Evolutionary conservation across 2,329 filamentous ascomycete genomes (phyloP).

Genomic region (Pleomassaria siparia): DNA sequence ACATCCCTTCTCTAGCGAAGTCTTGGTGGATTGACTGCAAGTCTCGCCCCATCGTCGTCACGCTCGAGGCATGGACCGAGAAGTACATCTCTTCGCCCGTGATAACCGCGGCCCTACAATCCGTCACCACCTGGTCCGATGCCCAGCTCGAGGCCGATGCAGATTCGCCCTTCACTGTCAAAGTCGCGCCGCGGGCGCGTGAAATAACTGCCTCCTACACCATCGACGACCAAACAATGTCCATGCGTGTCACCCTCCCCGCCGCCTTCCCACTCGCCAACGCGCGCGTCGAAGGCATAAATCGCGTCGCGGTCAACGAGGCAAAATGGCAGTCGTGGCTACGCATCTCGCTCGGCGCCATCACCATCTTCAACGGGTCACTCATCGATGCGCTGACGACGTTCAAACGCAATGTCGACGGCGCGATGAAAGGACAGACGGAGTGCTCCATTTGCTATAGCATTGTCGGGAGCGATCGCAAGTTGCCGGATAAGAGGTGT

Average conservation of each 20-base stretch:
- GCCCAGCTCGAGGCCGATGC: conserved; percentile 40
- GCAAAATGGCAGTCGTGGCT: conserved; percentile 93
- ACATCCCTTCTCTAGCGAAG: conserved; percentile 77
- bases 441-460: conserved; percentile 98
- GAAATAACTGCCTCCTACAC: conserved; percentile 85
- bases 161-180: conserved; percentile 62
- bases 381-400: conserved; percentile 84
- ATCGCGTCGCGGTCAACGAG: conserved; percentile 84
- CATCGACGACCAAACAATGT: conserved; percentile 82
- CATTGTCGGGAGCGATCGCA: conserved; percentile 85
- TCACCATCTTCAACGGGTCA: conserved; percentile 88
- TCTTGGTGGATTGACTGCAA: conserved; percentile 81
- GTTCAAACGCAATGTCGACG: conserved; percentile 84
- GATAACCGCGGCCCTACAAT: conserved; percentile 65
- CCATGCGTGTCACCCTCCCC: conserved; percentile 80
- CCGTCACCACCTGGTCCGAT: conserved; percentile 68
- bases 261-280: conserved; percentile 78
- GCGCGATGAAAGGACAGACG: conserved; percentile 85
- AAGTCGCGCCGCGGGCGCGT: conserved; percentile 67
- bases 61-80: conserved; percentile 82
- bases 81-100: conserved; percentile 77
- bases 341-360: conserved; percentile 83
- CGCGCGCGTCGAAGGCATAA: conserved; percentile 74
- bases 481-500: conserved; percentile 89
- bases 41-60: conserved; percentile 74